Evolutionary conservation across 805 yeast genomes (phyloP).

Genomic region (Starmerella powellii): DNA sequence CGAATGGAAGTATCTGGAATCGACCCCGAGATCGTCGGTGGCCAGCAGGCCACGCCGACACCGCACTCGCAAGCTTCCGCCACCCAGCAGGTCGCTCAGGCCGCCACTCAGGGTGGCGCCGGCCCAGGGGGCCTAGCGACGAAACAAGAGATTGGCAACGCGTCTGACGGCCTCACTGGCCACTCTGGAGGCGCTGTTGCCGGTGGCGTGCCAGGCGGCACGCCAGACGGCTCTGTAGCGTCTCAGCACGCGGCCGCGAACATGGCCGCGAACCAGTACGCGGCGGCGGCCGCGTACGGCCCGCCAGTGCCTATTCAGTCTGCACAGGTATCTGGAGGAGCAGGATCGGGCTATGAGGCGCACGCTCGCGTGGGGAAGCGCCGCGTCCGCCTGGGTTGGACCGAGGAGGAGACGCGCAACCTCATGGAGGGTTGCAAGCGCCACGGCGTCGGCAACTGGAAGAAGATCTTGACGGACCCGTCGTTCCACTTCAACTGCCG

Average conservation of each 20-base stretch:
- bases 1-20: constrained; percentile 25
- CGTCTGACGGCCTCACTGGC: constrained; percentile 5
- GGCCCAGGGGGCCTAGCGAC: constrained; percentile 3
- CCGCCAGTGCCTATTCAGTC: constrained; percentile 20
- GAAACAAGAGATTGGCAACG: constrained; percentile 6
- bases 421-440: constrained; percentile 35
- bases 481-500: constrained; percentile 33
- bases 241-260: constrained; percentile 15
- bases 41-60: constrained; percentile 21
- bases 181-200: constrained; percentile 9
- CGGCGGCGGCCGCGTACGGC: constrained; percentile 21
- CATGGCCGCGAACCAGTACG: constrained; percentile 20
- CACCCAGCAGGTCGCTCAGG: constrained; percentile 18
- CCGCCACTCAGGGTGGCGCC: constrained; percentile 10
- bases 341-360: constrained; percentile 7
- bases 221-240: constrained; percentile 10
- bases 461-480: constrained; percentile 35
- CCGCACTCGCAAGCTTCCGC: constrained; percentile 13
- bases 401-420: constrained; percentile 34
- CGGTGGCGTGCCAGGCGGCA: constrained; percentile 8
- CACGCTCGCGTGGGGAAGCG: constrained; percentile 27
- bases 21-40: constrained; percentile 29
- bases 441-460: constrained; percentile 38
- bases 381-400: constrained; percentile 33
- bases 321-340: constrained; percentile 7